phyloP scores from a whole-genome alignment of 768 basidiomycete species.

The Panus rudis region DNA sequence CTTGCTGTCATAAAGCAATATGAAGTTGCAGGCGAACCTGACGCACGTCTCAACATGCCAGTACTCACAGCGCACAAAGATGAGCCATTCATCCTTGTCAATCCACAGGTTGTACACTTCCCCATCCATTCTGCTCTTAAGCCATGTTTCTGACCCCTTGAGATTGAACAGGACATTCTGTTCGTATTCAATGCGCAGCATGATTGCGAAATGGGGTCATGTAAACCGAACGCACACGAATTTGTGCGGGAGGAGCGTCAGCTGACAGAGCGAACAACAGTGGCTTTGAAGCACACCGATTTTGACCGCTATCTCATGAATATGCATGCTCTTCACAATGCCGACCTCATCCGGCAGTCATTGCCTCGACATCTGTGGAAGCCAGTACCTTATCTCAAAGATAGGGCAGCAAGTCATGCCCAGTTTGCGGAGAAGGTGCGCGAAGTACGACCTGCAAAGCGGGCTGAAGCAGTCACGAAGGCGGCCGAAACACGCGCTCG shows the following conservation, averaged over 20 bases:
- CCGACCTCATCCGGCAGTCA: slow-evolving; percentile 16
- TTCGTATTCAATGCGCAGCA: slow-evolving; percentile 22
- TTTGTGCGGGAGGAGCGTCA: slow-evolving; percentile 17
- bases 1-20: background rate
- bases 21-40: background rate
- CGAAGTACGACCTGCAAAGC: background rate
- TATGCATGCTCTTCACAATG: slow-evolving; percentile 26
- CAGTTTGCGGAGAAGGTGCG: slow-evolving; percentile 8
- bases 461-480: background rate
- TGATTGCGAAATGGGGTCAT: slow-evolving; percentile 14
- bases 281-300: slow-evolving; percentile 14
- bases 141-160: background rate
- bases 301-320: slow-evolving; percentile 20
- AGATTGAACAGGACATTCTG: slow-evolving; percentile 8
- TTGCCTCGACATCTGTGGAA: slow-evolving; percentile 15
- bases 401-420: slow-evolving; percentile 8
- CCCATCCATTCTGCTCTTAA: background rate
- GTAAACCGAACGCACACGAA: slow-evolving; percentile 7
- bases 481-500: background rate
- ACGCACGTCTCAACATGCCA: slow-evolving; percentile 5
- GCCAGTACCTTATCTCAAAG: slow-evolving; percentile 13
- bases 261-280: slow-evolving; percentile 7
- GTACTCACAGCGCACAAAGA: background rate
- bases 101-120: background rate
- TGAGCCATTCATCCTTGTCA: background rate